These are phyloP conservation scores for Pelargonium citronellum DNA, from an alignment of 441 rosid genomes.

Conservation along the genomic window DNA sequence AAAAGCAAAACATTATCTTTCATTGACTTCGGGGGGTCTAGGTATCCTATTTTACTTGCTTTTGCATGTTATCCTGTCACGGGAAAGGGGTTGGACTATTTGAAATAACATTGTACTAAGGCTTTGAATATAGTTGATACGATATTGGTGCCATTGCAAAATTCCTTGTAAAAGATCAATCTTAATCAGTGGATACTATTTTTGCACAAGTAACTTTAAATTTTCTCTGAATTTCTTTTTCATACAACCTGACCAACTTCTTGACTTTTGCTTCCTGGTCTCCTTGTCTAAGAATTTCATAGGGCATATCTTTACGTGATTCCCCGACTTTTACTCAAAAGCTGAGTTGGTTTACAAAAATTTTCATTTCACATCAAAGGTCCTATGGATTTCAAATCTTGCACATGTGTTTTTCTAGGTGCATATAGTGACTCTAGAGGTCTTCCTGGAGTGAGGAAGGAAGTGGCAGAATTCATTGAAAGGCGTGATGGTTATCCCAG, in stretches of 20 bases:
- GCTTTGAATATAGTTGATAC: neutral
- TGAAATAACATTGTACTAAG: slow-evolving; percentile 3
- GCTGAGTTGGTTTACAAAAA: no score
- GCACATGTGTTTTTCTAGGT: slow-evolving; percentile 33
- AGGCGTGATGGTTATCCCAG: slow-evolving; percentile 95
- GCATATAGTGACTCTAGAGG: slow-evolving; percentile 98
- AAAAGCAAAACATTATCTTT: slow-evolving; percentile 83
- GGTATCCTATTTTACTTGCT: slow-evolving; percentile 38
- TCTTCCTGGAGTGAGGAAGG: slow-evolving; percentile 78
- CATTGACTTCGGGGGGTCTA: slow-evolving; percentile 76
- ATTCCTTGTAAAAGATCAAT: neutral
- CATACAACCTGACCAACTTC: neutral
- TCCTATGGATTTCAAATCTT: no score
- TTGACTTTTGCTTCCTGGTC: neutral
- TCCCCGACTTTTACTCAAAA: no score
- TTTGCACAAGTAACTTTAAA: neutral
- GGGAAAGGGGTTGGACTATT: neutral
- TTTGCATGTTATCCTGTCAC: neutral
- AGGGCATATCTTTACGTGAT: no score
- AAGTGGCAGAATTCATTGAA: slow-evolving; percentile 85
- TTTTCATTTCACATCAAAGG: no score
- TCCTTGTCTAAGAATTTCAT: no score
- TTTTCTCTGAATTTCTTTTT: neutral
- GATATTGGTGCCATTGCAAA: neutral
- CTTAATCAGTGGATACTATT: neutral